Percentiles rank a stretch among this genome's conserved stretches.
phyloP scores from a whole-genome alignment of 106 monocot genomes.

The Dendrobium nobile region DNA sequence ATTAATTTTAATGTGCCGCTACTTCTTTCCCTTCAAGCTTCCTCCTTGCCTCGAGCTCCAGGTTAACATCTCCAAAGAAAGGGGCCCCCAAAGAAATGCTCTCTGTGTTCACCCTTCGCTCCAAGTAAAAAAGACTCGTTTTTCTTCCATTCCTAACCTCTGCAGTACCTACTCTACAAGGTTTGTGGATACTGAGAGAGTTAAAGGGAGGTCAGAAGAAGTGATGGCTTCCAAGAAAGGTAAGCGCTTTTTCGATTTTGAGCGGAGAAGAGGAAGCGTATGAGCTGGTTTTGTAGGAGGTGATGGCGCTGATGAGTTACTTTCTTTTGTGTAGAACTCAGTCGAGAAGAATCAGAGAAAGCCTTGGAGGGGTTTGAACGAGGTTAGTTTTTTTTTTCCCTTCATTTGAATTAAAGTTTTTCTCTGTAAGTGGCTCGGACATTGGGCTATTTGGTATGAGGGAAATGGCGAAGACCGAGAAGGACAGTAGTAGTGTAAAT shows the following conservation, averaged over 20 bases:
- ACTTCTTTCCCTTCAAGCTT: not conserved
- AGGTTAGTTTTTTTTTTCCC: conserved; percentile 9
- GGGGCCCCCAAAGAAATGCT: not conserved
- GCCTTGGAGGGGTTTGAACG: not conserved
- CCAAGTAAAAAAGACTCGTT: not conserved
- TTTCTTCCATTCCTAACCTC: not conserved
- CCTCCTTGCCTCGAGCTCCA: not conserved
- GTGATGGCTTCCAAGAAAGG: conserved; percentile 27
- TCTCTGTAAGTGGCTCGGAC: not conserved
- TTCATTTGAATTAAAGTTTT: not conserved
- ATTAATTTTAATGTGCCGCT: not conserved
- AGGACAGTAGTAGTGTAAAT: not conserved
- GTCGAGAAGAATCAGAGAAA: conserved; percentile 1
- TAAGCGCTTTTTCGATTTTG: not conserved
- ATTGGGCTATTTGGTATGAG: not conserved
- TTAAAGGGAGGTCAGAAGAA: not conserved
- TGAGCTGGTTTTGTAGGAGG: not conserved
- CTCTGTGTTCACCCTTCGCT: not conserved
- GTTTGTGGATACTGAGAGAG: not conserved
- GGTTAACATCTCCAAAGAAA: not conserved
- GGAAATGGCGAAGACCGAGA: not conserved
- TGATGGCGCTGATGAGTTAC: conserved; percentile 18
- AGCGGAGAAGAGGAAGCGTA: not conserved
- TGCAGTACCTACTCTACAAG: not conserved
- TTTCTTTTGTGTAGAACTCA: conserved; percentile 20